Evolutionary conservation across 192 early-diverging fungal species (phyloP).

Genomic region (Podochytrium sp.): DNA sequence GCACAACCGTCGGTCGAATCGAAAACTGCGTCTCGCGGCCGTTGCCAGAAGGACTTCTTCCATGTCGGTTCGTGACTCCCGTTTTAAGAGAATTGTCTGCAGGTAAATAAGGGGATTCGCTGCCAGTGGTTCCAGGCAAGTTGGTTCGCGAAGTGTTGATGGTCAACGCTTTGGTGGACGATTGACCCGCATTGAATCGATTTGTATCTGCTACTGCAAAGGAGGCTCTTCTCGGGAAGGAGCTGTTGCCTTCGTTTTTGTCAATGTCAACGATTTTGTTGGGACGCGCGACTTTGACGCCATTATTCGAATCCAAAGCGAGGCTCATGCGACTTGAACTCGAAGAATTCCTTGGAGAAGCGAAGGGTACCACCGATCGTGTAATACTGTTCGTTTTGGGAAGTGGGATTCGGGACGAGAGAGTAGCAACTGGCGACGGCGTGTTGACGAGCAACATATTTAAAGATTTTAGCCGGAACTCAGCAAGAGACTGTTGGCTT

Average conservation of each 20-base stretch:
- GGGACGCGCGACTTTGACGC: not conserved
- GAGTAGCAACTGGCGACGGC: too few species aligned
- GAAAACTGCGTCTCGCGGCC: conserved; percentile 26
- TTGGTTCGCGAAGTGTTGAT: not conserved
- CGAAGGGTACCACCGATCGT: not conserved
- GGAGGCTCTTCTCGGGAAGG: not conserved
- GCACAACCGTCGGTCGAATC: conserved; percentile 19
- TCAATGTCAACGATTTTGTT: not conserved
- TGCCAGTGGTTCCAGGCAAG: not conserved
- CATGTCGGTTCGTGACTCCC: not conserved
- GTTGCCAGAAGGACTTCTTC: conserved; percentile 27
- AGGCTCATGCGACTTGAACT: not conserved
- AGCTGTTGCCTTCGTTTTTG: not conserved
- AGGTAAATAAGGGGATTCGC: not conserved
- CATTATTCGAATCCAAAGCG: not conserved
- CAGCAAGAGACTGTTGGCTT: too few species aligned
- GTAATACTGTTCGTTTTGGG: not conserved
- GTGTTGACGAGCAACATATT: not conserved
- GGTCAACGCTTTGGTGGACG: not conserved
- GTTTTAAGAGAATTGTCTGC: not conserved
- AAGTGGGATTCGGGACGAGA: not conserved
- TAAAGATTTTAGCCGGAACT: not conserved
- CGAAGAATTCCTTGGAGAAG: not conserved
- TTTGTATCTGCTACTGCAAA: not conserved
- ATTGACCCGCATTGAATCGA: not conserved